Conservation (phyloP, 108 stramenopile species). For the Conticribra weissflogii region DNA sequence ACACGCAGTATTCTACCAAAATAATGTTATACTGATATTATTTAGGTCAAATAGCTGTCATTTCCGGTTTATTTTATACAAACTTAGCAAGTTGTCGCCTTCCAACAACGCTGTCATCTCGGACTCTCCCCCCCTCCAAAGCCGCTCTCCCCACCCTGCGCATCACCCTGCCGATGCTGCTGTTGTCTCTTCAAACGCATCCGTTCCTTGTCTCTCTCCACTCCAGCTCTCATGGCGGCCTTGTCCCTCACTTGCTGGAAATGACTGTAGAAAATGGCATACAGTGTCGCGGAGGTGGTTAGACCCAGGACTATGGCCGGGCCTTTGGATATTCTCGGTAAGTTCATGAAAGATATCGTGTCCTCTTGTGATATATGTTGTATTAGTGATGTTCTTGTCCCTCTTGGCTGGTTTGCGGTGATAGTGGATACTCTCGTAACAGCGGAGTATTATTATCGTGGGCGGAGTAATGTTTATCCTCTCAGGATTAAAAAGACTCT, state of each 20-base stretch:
- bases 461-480: too few relatives aligned
- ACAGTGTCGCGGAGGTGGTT: slow-evolving; percentile 50
- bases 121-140: neutral
- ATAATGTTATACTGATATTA: too few relatives aligned
- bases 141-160: neutral
- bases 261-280: slow-evolving; percentile 78
- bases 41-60: too few relatives aligned
- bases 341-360: slow-evolving; percentile 15
- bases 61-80: too few relatives aligned
- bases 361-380: too few relatives aligned
- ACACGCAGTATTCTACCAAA: too few relatives aligned
- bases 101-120: neutral
- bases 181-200: slow-evolving; percentile 56
- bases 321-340: slow-evolving; percentile 45
- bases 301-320: slow-evolving; percentile 58
- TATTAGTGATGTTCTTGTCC: too few relatives aligned
- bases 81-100: too few relatives aligned
- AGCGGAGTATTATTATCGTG: too few relatives aligned
- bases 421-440: too few relatives aligned
- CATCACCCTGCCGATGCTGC: neutral
- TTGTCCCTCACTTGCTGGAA: slow-evolving; percentile 76
- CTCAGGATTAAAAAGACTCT: too few relatives aligned
- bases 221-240: slow-evolving; percentile 77
- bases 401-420: too few relatives aligned
- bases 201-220: slow-evolving; percentile 84